phyloP scores from a whole-genome alignment of 371 early-diverging fungal species.

The Mucor lusitanicus region DNA sequence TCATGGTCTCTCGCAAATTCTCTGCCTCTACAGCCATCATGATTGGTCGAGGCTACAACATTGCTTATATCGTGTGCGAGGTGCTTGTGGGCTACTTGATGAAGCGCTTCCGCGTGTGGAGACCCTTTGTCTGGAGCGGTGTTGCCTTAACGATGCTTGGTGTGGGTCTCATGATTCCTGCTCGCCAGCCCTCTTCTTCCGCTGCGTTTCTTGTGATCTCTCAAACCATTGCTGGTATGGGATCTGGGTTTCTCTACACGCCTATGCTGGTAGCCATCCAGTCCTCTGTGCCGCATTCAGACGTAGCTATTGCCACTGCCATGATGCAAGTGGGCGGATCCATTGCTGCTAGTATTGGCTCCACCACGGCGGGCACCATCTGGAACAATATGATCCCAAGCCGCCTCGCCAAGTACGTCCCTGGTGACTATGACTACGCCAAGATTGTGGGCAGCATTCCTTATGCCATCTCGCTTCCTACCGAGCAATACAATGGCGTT shows the following conservation, averaged over 20 bases:
- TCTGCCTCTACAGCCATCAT: no score
- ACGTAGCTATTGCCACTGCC: conserved; percentile 39
- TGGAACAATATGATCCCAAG: conserved; percentile 42
- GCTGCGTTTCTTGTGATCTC: no score
- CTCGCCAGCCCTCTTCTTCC: no score
- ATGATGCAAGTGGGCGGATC: conserved; percentile 38
- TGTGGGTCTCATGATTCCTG: no score
- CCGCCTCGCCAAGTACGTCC: conserved; percentile 32
- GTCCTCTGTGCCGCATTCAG: conserved; percentile 35
- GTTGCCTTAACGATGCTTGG: no score
- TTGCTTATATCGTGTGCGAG: no score
- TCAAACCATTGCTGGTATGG: no score
- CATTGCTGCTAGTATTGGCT: conserved; percentile 37
- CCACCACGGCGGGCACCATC: conserved; percentile 37
- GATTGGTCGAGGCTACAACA: no score
- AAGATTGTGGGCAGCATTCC: conserved; percentile 29
- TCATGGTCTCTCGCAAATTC: no score
- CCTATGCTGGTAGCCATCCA: conserved; percentile 39
- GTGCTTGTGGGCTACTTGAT: no score
- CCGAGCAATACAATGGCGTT: conserved; percentile 33
- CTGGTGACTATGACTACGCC: conserved; percentile 34
- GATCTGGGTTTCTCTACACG: conserved; percentile 15
- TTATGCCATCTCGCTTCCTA: conserved; percentile 27
- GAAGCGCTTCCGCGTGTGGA: no score
- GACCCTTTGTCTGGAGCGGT: no score